These are phyloP conservation scores for Xylaria sp. DNA, from an alignment of 2,329 filamentous ascomycete species.

Conservation along the genomic window DNA sequence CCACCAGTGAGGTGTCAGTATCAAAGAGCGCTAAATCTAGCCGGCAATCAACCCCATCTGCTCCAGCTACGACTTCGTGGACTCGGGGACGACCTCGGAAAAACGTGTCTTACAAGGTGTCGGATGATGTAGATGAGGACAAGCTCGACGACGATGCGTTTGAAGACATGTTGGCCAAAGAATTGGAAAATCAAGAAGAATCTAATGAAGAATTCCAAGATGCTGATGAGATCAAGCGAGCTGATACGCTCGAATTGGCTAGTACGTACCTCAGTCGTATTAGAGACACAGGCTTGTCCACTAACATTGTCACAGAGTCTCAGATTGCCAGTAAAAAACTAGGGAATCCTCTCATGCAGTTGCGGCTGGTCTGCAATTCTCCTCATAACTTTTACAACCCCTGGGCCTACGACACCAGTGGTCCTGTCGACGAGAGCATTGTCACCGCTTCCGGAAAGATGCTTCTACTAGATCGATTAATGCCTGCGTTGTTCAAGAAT, in stretches of 20 bases:
- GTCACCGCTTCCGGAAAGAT: slow-evolving; percentile 93
- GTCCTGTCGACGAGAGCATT: slow-evolving; percentile 76
- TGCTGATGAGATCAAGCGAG: slow-evolving; percentile 67
- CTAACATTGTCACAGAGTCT: slow-evolving; percentile 62
- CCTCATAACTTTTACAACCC: slow-evolving; percentile 98
- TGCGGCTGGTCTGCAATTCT: slow-evolving; percentile 88
- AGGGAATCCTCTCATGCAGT: slow-evolving; percentile 90
- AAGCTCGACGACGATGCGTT: slow-evolving; percentile 82
- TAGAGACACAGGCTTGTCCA: not conserved
- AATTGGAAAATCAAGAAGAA: slow-evolving; percentile 54
- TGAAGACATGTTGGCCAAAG: slow-evolving; percentile 75
- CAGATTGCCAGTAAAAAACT: slow-evolving; percentile 91
- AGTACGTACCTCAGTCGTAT: slow-evolving; percentile 57
- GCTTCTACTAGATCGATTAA: slow-evolving; percentile 85
- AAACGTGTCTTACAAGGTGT: slow-evolving; percentile 56
- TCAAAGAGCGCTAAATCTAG: slow-evolving; percentile 78
- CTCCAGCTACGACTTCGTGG: slow-evolving; percentile 63
- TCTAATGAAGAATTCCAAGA: slow-evolving; percentile 46
- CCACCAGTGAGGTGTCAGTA: slow-evolving; percentile 42
- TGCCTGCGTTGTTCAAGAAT: slow-evolving; percentile 73
- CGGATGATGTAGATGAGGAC: slow-evolving; percentile 65
- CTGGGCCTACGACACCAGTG: slow-evolving; percentile 67
- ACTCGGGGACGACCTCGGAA: slow-evolving; percentile 57
- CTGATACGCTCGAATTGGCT: slow-evolving; percentile 74
- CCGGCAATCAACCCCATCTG: slow-evolving; percentile 76